phyloP scores from a whole-genome alignment of 225 moss, liverwort and hornwort species.

The Physcomitrellopsis africana region DNA sequence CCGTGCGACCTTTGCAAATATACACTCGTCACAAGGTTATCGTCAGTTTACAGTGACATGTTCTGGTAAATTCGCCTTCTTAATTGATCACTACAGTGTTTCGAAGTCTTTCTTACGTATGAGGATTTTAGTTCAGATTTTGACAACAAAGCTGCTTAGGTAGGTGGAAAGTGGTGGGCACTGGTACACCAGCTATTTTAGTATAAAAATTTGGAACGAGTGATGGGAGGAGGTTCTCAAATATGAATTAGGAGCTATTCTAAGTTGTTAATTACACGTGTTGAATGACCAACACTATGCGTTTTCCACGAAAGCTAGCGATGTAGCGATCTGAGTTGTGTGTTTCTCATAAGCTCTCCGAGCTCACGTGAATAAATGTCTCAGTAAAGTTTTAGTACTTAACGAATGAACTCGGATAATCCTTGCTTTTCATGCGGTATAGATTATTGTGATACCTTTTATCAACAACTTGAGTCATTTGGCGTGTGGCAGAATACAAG shows the following conservation, averaged over 20 bases:
- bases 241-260: not conserved
- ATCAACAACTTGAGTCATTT: not conserved
- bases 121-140: not conserved
- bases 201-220: slow-evolving; percentile 20
- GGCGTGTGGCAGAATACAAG: slow-evolving; percentile 62
- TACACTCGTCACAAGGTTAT: not conserved
- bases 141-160: not conserved
- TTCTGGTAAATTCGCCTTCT: slow-evolving; percentile 1
- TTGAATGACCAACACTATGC: too few species aligned
- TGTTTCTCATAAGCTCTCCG: too few species aligned
- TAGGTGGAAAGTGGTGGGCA: slow-evolving; percentile 12
- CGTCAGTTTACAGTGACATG: not conserved
- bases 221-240: slow-evolving; percentile 14
- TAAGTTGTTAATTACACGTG: too few species aligned
- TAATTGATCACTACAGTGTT: slow-evolving; percentile 19
- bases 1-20: not conserved
- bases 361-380: too few species aligned
- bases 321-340: too few species aligned
- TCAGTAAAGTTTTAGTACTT: not conserved
- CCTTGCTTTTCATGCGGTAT: not conserved
- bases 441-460: not conserved
- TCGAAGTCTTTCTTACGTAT: not conserved
- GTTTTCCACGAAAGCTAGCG: too few species aligned
- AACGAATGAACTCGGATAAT: not conserved
- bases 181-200: not conserved